Conservation (phyloP, 2,329 filamentous ascomycete species). For the Alternaria metachromatica region DNA sequence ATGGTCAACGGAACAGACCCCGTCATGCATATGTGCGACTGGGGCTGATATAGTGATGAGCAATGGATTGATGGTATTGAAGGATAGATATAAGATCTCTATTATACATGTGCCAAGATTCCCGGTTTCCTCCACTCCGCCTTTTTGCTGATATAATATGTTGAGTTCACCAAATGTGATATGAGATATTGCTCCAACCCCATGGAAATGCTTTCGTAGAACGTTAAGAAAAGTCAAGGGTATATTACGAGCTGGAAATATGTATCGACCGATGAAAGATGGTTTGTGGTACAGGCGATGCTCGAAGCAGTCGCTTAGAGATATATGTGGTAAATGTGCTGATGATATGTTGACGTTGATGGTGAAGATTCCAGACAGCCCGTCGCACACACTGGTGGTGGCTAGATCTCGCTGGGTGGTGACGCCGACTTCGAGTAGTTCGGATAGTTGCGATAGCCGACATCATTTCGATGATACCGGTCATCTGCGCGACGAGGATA, state of each 20-base stretch:
- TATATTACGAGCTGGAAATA: neutral
- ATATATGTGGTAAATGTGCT: neutral
- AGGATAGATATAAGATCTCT: neutral
- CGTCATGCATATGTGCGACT: too few species aligned
- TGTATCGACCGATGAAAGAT: neutral
- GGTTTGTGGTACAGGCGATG: neutral
- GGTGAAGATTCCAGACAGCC: accelerated
- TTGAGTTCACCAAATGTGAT: accelerated
- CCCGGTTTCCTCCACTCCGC: too few species aligned
- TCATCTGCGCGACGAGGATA: neutral
- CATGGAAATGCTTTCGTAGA: neutral
- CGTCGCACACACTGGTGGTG: accelerated
- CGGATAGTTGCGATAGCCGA: neutral
- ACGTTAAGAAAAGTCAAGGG: neutral
- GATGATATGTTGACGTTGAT: neutral
- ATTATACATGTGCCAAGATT: neutral
- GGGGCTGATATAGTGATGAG: neutral
- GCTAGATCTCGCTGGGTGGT: neutral
- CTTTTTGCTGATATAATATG: neutral
- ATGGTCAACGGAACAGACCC: too few species aligned
- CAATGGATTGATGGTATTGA: neutral
- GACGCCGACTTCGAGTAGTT: neutral
- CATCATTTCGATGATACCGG: neutral
- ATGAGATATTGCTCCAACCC: neutral
- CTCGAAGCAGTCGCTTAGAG: too few species aligned